A percentile compares a stretch with the other conserved stretches of the same genome.
Conservation (phyloP, 179 eudicot species). For the Beta lomatogona region DNA sequence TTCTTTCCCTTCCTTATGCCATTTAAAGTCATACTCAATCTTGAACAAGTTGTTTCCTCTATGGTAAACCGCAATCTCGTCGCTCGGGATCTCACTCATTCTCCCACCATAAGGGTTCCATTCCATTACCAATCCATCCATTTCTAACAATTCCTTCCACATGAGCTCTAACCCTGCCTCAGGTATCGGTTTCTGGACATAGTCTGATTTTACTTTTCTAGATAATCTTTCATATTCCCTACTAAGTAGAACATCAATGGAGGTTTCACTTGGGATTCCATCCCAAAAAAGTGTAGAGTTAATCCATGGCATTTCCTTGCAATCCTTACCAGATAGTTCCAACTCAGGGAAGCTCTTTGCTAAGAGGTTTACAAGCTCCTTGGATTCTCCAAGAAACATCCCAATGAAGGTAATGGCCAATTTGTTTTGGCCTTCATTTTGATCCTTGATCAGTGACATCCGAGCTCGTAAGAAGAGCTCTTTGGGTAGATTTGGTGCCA, state of each 20-base stretch:
- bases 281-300: constrained; percentile 24
- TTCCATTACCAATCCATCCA: constrained; percentile 28
- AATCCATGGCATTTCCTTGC: constrained; percentile 29
- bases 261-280: background rate
- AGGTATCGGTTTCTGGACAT: constrained; percentile 9
- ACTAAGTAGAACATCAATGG: constrained; percentile 11
- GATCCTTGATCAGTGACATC: constrained; percentile 9
- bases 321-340: constrained; percentile 9
- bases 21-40: constrained; percentile 26
- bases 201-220: constrained; percentile 28
- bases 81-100: constrained; percentile 22
- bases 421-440: constrained; percentile 14
- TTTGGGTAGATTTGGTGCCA: constrained; percentile 25
- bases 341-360: constrained; percentile 14
- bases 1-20: constrained; percentile 14
- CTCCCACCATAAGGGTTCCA: constrained; percentile 33
- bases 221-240: constrained; percentile 17
- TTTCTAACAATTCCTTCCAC: background rate
- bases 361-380: constrained; percentile 13
- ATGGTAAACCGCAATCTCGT: constrained; percentile 4
- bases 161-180: background rate
- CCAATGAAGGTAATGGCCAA: constrained; percentile 13
- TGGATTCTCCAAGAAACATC: constrained; percentile 18
- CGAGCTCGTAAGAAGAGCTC: constrained; percentile 16
- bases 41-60: constrained; percentile 20